Evolutionary conservation across 75 land plant species (phyloP).

Genomic region (Azolla pinnata): DNA sequence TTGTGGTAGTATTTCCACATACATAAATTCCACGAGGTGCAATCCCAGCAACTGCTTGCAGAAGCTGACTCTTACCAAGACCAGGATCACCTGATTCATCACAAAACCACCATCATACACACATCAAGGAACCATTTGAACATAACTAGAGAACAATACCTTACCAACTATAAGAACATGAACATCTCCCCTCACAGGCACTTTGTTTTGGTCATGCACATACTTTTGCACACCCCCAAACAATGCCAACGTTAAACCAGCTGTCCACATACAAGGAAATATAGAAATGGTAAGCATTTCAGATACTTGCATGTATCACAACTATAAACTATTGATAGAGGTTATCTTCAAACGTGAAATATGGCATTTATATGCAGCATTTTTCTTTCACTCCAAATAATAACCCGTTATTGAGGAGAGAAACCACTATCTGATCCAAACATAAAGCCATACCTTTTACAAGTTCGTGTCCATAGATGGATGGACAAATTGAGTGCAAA

Average conservation of each 20-base stretch:
- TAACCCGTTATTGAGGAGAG: too few relatives aligned
- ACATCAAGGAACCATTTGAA: not conserved
- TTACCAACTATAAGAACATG: slow-evolving; percentile 94
- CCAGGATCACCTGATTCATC: slow-evolving; percentile 83
- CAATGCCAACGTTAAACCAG: slow-evolving; percentile 75
- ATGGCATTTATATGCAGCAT: too few relatives aligned
- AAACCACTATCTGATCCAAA: not conserved
- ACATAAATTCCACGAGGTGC: slow-evolving; percentile 98
- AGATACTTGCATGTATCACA: too few relatives aligned
- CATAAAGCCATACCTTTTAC: slow-evolving; percentile 58
- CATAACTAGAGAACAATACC: not conserved
- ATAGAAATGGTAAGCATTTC: too few relatives aligned
- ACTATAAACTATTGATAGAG: too few relatives aligned
- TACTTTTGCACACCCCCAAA: slow-evolving; percentile 96
- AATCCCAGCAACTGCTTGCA: slow-evolving; percentile 91
- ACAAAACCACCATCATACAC: not conserved
- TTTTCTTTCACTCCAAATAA: too few relatives aligned
- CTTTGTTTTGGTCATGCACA: slow-evolving; percentile 76
- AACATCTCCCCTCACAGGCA: slow-evolving; percentile 94
- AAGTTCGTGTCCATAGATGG: slow-evolving; percentile 97
- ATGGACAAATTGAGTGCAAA: slow-evolving; percentile 90
- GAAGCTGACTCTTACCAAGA: slow-evolving; percentile 89
- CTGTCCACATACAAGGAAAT: slow-evolving; percentile 32
- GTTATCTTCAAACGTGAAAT: too few relatives aligned
- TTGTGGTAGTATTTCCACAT: slow-evolving; percentile 96